Evolutionary conservation across 768 basidiomycete species (phyloP), one percentile per base, ranked within the genome.

Genomic region (Macrolepiota dolichaula): DNA sequence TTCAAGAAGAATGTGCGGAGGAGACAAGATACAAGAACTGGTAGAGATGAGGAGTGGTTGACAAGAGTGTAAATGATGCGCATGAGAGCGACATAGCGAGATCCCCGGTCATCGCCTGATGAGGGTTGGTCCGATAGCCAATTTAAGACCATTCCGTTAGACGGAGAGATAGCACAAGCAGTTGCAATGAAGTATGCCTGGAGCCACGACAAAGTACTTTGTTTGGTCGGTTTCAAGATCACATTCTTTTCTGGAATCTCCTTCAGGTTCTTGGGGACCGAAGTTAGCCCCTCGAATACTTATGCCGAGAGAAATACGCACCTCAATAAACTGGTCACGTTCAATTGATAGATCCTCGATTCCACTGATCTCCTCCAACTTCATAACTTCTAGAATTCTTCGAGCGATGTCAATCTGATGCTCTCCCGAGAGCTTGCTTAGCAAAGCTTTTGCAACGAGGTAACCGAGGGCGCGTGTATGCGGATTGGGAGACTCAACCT

Each of bases 1-100:
- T 79, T 84, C 35, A 81, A 73, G 68, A 98, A 93, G 2, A 96
- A 73, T 0, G 78, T 69, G 59, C 80, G 82, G 24, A 94, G 79
- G 51, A 95, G 71, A 15, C 76, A 74, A 1, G 80, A 76, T 0
- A 89, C 80, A 7, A 93, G 72, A 3, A 79, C 70, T 0, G 79
- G 75, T 11, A 80, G 70, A 0, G 80, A 69, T 6, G 80, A 71
- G 4, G 84, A 81, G 0, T 79, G 77, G 66, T 88, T 93, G 6
- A 85, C 85, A 19, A 92, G 68, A 17, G 68, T 72, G 73, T 97
- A 98, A 3, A 94, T 71, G 12, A 74, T 70, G 32, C 85, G 82
- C 73, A 87, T 81, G 59, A 94, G 77, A n/a, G 71, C 67, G 24
- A 88, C 78, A 67, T 87, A 93, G 27, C 70, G 74, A 19, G 72